Conservation (phyloP, 164 flowering plant genomes). For the Tetrastigma voinierianum region DNA sequence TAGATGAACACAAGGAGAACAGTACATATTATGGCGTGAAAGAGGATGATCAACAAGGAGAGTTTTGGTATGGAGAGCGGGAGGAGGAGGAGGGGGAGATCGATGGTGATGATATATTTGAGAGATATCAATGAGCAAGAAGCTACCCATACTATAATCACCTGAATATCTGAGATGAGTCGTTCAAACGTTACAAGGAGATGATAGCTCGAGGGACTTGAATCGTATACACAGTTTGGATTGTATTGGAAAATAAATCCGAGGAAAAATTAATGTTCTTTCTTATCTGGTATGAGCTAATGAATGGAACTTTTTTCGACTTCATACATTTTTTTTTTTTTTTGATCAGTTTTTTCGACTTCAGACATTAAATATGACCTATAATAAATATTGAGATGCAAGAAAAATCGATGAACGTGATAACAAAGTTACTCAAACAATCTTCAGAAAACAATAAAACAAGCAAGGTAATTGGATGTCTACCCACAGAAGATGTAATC, state of each 20-base stretch:
- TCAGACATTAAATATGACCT: background rate
- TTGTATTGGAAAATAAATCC: background rate
- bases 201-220: constrained; percentile 26
- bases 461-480: background rate
- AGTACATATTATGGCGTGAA: background rate
- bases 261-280: background rate
- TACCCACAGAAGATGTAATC: constrained; percentile 2
- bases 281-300: background rate
- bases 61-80: background rate
- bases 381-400: background rate
- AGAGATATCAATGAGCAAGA: constrained; percentile 24
- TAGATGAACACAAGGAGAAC: constrained; percentile 1
- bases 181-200: constrained; percentile 29
- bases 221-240: background rate
- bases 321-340: too few species aligned
- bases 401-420: background rate
- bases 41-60: background rate
- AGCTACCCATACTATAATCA: too few species aligned
- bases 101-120: constrained; percentile 12
- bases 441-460: background rate
- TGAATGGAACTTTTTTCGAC: background rate
- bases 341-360: background rate
- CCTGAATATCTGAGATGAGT: constrained; percentile 29
- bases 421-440: background rate
- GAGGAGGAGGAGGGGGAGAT: background rate